Evolutionary conservation across 2,329 filamentous ascomycete genomes (phyloP).

Genomic region (Thielaviopsis populi): DNA sequence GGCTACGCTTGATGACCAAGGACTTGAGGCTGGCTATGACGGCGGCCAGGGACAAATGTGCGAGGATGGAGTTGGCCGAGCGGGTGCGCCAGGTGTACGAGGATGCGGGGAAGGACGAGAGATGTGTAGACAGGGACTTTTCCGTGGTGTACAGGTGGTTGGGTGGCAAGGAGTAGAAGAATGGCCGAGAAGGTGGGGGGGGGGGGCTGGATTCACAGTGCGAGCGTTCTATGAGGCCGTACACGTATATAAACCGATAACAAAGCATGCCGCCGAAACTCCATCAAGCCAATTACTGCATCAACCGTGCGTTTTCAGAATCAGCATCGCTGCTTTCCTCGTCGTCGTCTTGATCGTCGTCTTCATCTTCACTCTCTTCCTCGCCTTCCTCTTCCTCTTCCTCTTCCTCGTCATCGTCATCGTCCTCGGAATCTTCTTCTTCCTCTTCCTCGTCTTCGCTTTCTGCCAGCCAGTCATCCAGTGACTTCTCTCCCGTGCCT

Average conservation of each 20-base stretch:
- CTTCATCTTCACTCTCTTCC: slow-evolving; percentile 32
- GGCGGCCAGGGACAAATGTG: slow-evolving; percentile 54
- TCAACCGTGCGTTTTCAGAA: slow-evolving; percentile 31
- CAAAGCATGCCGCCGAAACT: background rate
- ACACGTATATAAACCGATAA: background rate
- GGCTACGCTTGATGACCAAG: slow-evolving; percentile 65
- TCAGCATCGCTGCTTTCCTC: slow-evolving; percentile 35
- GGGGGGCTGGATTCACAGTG: background rate
- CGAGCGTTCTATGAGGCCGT: background rate
- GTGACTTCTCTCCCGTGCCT: slow-evolving; percentile 50
- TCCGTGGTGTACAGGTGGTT: slow-evolving; percentile 67
- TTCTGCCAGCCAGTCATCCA: slow-evolving; percentile 87
- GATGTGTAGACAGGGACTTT: slow-evolving; percentile 58
- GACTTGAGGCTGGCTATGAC: slow-evolving; percentile 57
- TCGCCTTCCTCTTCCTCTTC: slow-evolving; percentile 38
- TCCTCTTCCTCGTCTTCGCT: slow-evolving; percentile 45
- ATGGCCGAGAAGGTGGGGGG: too few species aligned
- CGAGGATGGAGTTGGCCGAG: slow-evolving; percentile 48
- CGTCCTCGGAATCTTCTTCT: slow-evolving; percentile 35
- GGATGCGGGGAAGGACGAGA: slow-evolving; percentile 43
- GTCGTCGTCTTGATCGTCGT: slow-evolving; percentile 30
- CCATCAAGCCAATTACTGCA: slow-evolving; percentile 24
- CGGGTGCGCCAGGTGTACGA: slow-evolving; percentile 54
- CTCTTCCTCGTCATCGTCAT: slow-evolving; percentile 34
- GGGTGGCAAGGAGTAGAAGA: slow-evolving; percentile 32